phyloP scores from a whole-genome alignment of 768 basidiomycete species.

The Amanita polypyramis region DNA sequence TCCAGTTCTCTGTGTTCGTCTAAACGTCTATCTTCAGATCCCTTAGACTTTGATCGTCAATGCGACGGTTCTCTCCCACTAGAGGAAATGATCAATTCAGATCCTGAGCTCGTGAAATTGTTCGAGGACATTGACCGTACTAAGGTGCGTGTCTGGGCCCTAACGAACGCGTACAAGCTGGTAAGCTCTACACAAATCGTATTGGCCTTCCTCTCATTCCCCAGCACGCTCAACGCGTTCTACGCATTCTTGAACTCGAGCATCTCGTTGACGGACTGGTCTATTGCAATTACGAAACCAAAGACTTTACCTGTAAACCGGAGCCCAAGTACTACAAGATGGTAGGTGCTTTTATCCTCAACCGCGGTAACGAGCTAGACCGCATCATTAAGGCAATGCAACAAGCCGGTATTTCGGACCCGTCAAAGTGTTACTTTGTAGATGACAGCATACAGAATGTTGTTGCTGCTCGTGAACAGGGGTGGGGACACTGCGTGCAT shows the following conservation, averaged over 20 bases:
- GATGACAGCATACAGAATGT: constrained; percentile 72
- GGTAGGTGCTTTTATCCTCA: constrained; percentile 22
- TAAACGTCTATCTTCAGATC: constrained; percentile 30
- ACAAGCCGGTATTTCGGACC: constrained; percentile 49
- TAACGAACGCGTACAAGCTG: constrained; percentile 76
- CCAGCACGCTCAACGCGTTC: constrained; percentile 76
- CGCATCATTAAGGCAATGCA: constrained; percentile 47
- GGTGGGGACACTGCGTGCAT: constrained; percentile 69
- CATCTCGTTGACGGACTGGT: constrained; percentile 70
- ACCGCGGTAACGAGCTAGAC: not conserved
- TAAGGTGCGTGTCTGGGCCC: constrained; percentile 73
- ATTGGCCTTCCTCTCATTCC: constrained; percentile 9
- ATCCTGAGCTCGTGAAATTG: constrained; percentile 51
- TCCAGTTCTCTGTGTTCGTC: too few species aligned
- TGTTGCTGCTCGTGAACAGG: constrained; percentile 47
- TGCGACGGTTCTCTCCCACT: constrained; percentile 81
- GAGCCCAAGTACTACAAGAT: constrained; percentile 60
- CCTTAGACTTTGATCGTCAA: constrained; percentile 73
- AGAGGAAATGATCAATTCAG: constrained; percentile 64
- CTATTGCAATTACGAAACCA: constrained; percentile 64
- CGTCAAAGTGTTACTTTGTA: constrained; percentile 65
- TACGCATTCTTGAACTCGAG: constrained; percentile 59
- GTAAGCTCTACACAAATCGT: constrained; percentile 27
- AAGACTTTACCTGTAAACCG: constrained; percentile 73
- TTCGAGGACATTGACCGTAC: constrained; percentile 71